These are phyloP conservation scores for Thraustotheca clavata DNA, from an alignment of 352 stramenopile genomes.

Conservation along the genomic window DNA sequence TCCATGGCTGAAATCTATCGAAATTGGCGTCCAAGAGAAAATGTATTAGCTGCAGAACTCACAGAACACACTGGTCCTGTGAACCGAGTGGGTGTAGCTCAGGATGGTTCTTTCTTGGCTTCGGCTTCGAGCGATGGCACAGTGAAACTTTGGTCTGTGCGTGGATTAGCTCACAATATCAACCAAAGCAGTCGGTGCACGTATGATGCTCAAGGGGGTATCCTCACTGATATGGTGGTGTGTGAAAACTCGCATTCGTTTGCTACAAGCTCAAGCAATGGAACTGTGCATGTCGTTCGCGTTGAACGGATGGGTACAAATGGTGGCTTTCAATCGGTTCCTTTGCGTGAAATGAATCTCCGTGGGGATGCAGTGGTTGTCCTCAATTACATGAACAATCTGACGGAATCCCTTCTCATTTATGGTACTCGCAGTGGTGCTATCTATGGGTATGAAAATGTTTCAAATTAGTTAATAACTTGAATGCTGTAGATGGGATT, in stretches of 20 bases:
- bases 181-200: slow-evolving; percentile 89
- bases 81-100: slow-evolving; percentile 86
- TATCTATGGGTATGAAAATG: slow-evolving; percentile 56
- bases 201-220: slow-evolving; percentile 88
- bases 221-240: slow-evolving; percentile 91
- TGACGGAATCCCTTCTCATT: slow-evolving; percentile 88
- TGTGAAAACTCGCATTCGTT: slow-evolving; percentile 96
- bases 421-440: slow-evolving; percentile 89
- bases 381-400: slow-evolving; percentile 95
- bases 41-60: slow-evolving; percentile 74
- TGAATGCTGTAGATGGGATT: slow-evolving; percentile 64
- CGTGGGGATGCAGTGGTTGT: slow-evolving; percentile 89
- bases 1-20: slow-evolving; percentile 28
- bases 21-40: slow-evolving; percentile 79
- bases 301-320: slow-evolving; percentile 85
- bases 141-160: slow-evolving; percentile 93
- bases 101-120: slow-evolving; percentile 94
- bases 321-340: slow-evolving; percentile 60
- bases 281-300: slow-evolving; percentile 93
- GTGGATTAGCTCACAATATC: slow-evolving; percentile 89
- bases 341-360: slow-evolving; percentile 65
- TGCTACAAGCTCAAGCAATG: slow-evolving; percentile 83
- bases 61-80: slow-evolving; percentile 91
- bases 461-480: neutral
- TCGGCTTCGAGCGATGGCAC: slow-evolving; percentile 95